Percentiles rank a stretch among this genome's conserved stretches.
Evolutionary conservation across 257 asterid genomes (phyloP).

Genomic region (Ehretia macrophylla): DNA sequence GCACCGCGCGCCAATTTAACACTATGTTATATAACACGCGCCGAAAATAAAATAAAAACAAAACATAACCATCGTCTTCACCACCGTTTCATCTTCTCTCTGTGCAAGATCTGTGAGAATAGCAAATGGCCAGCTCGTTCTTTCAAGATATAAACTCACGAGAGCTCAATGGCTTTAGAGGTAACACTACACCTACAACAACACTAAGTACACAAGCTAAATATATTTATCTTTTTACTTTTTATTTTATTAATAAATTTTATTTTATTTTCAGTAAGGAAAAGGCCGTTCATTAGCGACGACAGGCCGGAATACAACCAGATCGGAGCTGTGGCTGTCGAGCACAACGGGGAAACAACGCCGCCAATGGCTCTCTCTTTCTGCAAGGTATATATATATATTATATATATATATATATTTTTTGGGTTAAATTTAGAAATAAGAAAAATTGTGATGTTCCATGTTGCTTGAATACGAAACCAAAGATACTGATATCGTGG

Average conservation of each 20-base stretch:
- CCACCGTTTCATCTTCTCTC: background rate
- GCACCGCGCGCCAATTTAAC: background rate
- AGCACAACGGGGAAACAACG: slow-evolving; percentile 54
- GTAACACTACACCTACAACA: slow-evolving; percentile 20
- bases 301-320: slow-evolving; percentile 36
- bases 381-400: slow-evolving; percentile 81
- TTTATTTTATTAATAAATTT: background rate
- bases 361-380: slow-evolving; percentile 90
- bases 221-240: background rate
- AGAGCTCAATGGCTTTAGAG: slow-evolving; percentile 83
- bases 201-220: too few relatives aligned
- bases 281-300: slow-evolving; percentile 45
- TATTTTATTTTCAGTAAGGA: slow-evolving; percentile 36
- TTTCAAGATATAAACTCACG: slow-evolving; percentile 69
- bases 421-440: too few relatives aligned
- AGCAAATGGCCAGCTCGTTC: slow-evolving; percentile 51
- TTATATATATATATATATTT: too few relatives aligned
- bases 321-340: slow-evolving; percentile 62
- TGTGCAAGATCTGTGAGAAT: background rate
- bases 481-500: too few relatives aligned
- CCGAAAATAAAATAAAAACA: too few relatives aligned
- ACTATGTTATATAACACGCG: background rate
- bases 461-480: too few relatives aligned
- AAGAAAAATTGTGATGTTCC: too few relatives aligned
- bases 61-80: too few relatives aligned